Evolutionary conservation across 441 rosid species (phyloP).

Genomic region (Heliophila coronopifolia): DNA sequence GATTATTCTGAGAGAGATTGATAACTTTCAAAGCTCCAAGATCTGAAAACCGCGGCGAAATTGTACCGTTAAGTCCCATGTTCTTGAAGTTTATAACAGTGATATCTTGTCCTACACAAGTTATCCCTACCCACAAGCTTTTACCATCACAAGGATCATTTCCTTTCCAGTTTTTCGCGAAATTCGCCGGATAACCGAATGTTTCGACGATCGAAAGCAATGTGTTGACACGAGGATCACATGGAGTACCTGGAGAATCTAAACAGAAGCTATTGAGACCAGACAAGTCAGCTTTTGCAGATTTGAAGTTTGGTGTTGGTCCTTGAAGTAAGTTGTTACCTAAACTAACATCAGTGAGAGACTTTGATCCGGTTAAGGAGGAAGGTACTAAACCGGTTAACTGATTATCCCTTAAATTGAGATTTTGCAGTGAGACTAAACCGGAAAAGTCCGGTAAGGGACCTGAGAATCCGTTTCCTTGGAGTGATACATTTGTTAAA

Average conservation of each 20-base stretch:
- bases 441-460: slow-evolving; percentile 32
- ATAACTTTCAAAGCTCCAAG: slow-evolving; percentile 38
- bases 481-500: slow-evolving; percentile 9
- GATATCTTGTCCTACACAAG: slow-evolving; percentile 33
- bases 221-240: slow-evolving; percentile 42
- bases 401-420: slow-evolving; percentile 40
- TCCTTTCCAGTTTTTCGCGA: slow-evolving; percentile 53
- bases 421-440: slow-evolving; percentile 32
- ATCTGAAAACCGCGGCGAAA: slow-evolving; percentile 39
- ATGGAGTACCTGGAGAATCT: slow-evolving; percentile 36
- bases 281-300: slow-evolving; percentile 17
- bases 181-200: slow-evolving; percentile 40
- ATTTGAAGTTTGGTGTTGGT: slow-evolving; percentile 42
- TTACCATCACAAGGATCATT: slow-evolving; percentile 52
- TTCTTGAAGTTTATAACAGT: slow-evolving; percentile 42
- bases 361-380: slow-evolving; percentile 33
- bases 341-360: slow-evolving; percentile 36
- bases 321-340: slow-evolving; percentile 51
- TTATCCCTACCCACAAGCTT: slow-evolving; percentile 60
- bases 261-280: slow-evolving; percentile 43
- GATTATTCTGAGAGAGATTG: slow-evolving; percentile 37
- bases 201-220: slow-evolving; percentile 40
- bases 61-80: slow-evolving; percentile 39
- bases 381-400: slow-evolving; percentile 48
- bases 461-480: slow-evolving; percentile 24